Percentiles rank a stretch among this genome's conserved stretches.
These are phyloP conservation scores for Cladophialophora chaetospira DNA, from an alignment of 2,329 filamentous ascomycete genomes.

Conservation along the genomic window DNA sequence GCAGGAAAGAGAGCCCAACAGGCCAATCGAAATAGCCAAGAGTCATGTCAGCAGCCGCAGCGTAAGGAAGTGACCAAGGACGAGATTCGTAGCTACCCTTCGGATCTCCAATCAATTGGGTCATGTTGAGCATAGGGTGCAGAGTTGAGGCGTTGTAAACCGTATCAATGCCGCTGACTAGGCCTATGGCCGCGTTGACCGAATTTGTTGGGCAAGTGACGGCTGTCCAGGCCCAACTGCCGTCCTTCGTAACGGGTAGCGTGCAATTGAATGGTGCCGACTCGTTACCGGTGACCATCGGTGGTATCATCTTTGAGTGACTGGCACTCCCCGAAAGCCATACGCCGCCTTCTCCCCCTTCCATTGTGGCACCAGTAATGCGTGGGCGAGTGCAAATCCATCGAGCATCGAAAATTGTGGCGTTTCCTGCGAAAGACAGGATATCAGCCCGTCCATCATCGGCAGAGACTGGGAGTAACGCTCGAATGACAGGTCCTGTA, in stretches of 20 bases:
- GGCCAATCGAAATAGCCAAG: too few relatives aligned
- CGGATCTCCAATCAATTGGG: too few relatives aligned
- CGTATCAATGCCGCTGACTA: not conserved
- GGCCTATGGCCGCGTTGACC: too few relatives aligned
- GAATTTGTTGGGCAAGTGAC: too few relatives aligned
- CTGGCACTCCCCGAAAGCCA: not conserved
- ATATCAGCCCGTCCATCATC: not conserved
- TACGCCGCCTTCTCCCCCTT: not conserved
- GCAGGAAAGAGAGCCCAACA: too few relatives aligned
- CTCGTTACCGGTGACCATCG: not conserved
- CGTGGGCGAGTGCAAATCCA: not conserved
- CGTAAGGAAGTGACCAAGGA: too few relatives aligned
- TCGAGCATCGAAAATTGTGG: not conserved
- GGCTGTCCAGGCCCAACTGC: too few relatives aligned
- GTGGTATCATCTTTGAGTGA: not conserved
- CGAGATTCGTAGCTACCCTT: too few relatives aligned
- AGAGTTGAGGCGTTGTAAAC: not conserved
- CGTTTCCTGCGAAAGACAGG: not conserved
- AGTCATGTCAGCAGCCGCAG: too few relatives aligned
- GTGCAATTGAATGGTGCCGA: not conserved
- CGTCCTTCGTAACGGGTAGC: too few relatives aligned
- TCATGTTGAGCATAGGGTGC: too few relatives aligned
- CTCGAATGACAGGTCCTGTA: not conserved
- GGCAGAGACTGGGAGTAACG: not conserved
- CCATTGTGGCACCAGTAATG: not conserved